These are phyloP conservation scores for Aspergillus panamensis DNA, from an alignment of 495 filamentous ascomycete species.

Conservation along the genomic window DNA sequence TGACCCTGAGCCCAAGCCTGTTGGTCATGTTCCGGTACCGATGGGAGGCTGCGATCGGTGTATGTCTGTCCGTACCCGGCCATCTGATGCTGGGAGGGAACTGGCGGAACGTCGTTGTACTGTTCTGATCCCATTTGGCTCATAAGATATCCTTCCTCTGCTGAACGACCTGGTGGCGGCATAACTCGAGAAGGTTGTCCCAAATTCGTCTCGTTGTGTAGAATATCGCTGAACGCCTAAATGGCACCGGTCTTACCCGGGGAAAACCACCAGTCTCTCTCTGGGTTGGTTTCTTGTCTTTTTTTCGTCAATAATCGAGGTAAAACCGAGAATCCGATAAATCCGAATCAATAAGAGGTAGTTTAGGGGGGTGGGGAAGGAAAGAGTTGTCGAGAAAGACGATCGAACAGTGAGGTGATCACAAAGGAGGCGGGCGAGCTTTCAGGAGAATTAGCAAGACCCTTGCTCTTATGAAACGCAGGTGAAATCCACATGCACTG, in stretches of 20 bases:
- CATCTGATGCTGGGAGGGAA: constrained; percentile 16
- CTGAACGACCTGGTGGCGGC: neutral
- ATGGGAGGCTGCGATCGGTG: constrained; percentile 10
- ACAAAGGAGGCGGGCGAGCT: neutral
- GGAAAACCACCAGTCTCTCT: neutral
- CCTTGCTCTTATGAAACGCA: constrained; percentile 7
- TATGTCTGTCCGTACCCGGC: constrained; percentile 3
- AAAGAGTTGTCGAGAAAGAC: neutral
- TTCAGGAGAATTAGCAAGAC: constrained; percentile 1
- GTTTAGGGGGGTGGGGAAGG: neutral
- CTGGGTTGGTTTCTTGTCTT: neutral
- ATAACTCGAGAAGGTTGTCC: neutral
- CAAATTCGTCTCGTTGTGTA: constrained; percentile 10
- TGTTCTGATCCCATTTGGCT: constrained; percentile 6
- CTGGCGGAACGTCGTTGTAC: constrained; percentile 23
- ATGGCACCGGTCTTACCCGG: neutral
- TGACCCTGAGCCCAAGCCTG: constrained; percentile 19
- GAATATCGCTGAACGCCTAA: neutral
- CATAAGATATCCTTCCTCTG: constrained; percentile 9
- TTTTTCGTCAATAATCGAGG: no score
- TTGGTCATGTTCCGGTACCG: constrained; percentile 18
- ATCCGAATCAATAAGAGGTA: no score
- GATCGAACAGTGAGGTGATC: neutral
- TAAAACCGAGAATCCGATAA: no score
- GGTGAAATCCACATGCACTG: constrained; percentile 1